Conservation (phyloP, 2,329 filamentous ascomycete species). For the Zasmidium citrigriseum region DNA sequence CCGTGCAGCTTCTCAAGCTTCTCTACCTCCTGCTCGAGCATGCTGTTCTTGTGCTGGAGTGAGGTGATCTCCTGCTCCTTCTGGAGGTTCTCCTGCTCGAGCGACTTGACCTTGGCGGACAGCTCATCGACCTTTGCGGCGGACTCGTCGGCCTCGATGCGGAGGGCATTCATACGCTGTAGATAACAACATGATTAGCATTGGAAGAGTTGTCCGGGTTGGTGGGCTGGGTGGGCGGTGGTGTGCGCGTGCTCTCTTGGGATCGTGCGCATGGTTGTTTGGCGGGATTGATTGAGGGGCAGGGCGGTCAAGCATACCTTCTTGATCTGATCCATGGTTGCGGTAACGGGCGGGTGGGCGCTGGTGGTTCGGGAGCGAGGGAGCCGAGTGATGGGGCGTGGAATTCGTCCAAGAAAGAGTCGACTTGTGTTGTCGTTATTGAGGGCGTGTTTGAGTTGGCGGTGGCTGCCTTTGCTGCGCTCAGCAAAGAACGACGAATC, state of each 20-base stretch:
- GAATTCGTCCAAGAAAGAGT: background rate
- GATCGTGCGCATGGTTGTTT: conserved; percentile 18
- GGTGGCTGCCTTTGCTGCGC: background rate
- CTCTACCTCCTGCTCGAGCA: conserved; percentile 88
- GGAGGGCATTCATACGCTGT: conserved; percentile 93
- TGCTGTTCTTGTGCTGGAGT: conserved; percentile 88
- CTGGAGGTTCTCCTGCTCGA: conserved; percentile 91
- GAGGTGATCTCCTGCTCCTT: conserved; percentile 99
- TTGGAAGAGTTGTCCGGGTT: background rate
- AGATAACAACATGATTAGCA: conserved; percentile 21
- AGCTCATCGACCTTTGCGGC: conserved; percentile 82
- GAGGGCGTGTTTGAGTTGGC: background rate
- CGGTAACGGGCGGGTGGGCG: conserved; percentile 6
- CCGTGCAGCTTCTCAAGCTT: conserved; percentile 83
- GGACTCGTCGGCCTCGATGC: conserved; percentile 88
- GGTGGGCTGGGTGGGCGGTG: conserved; percentile 1
- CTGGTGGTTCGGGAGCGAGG: background rate
- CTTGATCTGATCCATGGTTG: conserved; percentile 46
- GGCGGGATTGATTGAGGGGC: conserved; percentile 27
- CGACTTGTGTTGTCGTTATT: background rate
- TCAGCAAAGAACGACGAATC: background rate
- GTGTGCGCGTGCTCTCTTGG: background rate
- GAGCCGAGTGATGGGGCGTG: background rate
- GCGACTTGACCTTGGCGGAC: conserved; percentile 78
- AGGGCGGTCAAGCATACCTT: conserved; percentile 36